Base-by-base conservation (phyloP, 371 early-diverging fungal species). In the Lichtheimia ramosa region DNA sequence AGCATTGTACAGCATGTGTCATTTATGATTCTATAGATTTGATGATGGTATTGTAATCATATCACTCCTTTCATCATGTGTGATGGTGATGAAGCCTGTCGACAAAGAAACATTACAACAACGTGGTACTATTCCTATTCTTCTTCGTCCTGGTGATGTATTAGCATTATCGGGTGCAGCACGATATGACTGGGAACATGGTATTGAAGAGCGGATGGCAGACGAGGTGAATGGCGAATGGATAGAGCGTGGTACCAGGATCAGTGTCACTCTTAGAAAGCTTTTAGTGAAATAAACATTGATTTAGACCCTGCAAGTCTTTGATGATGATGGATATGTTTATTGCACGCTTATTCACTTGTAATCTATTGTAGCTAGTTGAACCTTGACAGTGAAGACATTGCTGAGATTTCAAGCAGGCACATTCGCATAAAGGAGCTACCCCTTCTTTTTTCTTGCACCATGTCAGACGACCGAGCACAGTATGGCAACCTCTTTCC, bases 41-140 rank as follows among this genome's bases (percentile, higher is more conserved):
- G 74, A 74, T 25, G 80, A 79, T 68, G 80, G 80, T 0, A 73
- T 79, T 40, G 40, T 79, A 7, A 71, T 76, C 16, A 14, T 76
- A 5, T 79, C 80, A 2, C 51, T 79, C 7, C 50, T 79, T 20
- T 74, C 77, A 18, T 76, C 77, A 7, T 79, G 80, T 61, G 71
- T 74, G 0, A 79, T 79, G 80, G 66, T 61, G 13, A 70, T 79
- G 75, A 43, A 50, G 50, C 46, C 46, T 46, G 46, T 16, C 46
- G 21, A 46, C 21, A 68, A 71, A 15, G 73, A 65, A 5, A 55
- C 23, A 41, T 42, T 12, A 23, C 34, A 34, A 10, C 34, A 10
- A 34, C 6, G 34, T 2, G 34, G 34, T 34, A 8, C 34, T 6
- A 55, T 63, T n/a, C 49, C 54, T 25, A 23, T 79, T 0, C 46